Conservation (phyloP, 2,329 filamentous ascomycete genomes). For the Lasiodiplodia sp. region DNA sequence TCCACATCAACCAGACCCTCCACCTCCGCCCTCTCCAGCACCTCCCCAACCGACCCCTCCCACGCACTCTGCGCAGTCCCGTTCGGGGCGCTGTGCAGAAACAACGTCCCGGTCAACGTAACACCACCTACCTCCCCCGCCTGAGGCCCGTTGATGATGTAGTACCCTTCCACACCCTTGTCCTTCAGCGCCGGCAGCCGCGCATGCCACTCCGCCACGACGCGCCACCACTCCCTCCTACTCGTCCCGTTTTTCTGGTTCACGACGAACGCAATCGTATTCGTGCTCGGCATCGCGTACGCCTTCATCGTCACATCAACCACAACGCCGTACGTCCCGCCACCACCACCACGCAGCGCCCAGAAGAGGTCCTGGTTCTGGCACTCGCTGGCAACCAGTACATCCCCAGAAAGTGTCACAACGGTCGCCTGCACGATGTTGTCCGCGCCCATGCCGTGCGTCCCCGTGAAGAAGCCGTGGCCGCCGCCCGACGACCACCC, state of each 20-base stretch:
- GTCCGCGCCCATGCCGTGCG: slow-evolving; percentile 51
- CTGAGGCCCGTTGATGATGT: not conserved
- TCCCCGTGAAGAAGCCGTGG: slow-evolving; percentile 60
- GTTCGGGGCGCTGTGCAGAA: not conserved
- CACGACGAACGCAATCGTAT: not conserved
- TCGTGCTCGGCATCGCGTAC: slow-evolving; percentile 23
- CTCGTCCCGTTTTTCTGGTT: not conserved
- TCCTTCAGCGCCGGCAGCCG: not conserved
- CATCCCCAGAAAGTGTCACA: too few relatives aligned
- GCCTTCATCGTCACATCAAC: slow-evolving; percentile 46
- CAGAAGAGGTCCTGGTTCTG: slow-evolving; percentile 46
- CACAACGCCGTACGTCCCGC: slow-evolving; percentile 39
- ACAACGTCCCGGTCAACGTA: not conserved
- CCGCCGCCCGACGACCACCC: slow-evolving; percentile 59
- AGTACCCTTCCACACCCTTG: not conserved
- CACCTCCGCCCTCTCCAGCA: not conserved
- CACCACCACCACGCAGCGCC: slow-evolving; percentile 45
- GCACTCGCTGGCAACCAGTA: slow-evolving; percentile 41
- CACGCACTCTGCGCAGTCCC: not conserved
- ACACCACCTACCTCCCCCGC: not conserved
- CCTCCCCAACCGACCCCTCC: not conserved
- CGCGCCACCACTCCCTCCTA: fast-evolving
- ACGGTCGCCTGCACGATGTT: slow-evolving; percentile 45
- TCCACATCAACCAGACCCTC: not conserved
- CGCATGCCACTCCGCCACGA: not conserved